Percentiles rank a stretch among this genome's conserved stretches.
Evolutionary conservation across 2,329 filamentous ascomycete species (phyloP).

Genomic region (Xylaria sp.): DNA sequence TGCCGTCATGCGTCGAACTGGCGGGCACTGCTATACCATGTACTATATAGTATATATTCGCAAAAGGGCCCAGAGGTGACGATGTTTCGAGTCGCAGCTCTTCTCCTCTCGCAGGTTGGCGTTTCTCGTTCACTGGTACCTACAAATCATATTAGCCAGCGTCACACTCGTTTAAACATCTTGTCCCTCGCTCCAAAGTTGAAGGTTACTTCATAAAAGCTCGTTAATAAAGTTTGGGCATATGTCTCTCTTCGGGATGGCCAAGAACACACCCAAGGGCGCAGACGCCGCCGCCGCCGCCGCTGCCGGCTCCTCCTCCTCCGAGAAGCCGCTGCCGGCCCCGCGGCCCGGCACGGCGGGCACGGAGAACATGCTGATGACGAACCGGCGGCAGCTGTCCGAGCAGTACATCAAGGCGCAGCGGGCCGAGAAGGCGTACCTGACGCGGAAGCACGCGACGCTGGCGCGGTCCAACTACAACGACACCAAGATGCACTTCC

Average conservation of each 20-base stretch:
- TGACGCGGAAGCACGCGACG: slow-evolving; percentile 44
- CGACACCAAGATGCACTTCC: slow-evolving; percentile 45
- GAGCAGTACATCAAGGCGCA: slow-evolving; percentile 43
- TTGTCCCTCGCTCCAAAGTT: not conserved
- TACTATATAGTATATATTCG: not conserved
- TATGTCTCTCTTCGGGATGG: slow-evolving; percentile 20
- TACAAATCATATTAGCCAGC: not conserved
- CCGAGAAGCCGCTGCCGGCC: slow-evolving; percentile 11
- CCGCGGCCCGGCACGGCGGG: slow-evolving; percentile 46
- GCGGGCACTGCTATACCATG: not conserved
- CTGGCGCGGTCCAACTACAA: slow-evolving; percentile 42
- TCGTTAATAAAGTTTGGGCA: not conserved
- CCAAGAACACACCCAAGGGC: slow-evolving; percentile 7
- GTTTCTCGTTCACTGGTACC: slow-evolving; percentile 6
- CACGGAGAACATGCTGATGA: slow-evolving; percentile 46
- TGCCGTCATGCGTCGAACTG: not conserved
- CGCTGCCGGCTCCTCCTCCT: not conserved
- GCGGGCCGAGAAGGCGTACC: slow-evolving; percentile 46
- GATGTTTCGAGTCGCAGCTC: not conserved
- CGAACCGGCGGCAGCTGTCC: slow-evolving; percentile 42
- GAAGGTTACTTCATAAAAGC: not conserved
- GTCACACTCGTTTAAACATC: not conserved
- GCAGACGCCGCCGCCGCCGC: not conserved
- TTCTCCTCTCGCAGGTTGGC: slow-evolving; percentile 1
- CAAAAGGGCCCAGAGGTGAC: not conserved